Evolutionary conservation across 306 rosid species (phyloP), one percentile per base, ranked within the genome.

Genomic region (Boehmeria nivea): DNA sequence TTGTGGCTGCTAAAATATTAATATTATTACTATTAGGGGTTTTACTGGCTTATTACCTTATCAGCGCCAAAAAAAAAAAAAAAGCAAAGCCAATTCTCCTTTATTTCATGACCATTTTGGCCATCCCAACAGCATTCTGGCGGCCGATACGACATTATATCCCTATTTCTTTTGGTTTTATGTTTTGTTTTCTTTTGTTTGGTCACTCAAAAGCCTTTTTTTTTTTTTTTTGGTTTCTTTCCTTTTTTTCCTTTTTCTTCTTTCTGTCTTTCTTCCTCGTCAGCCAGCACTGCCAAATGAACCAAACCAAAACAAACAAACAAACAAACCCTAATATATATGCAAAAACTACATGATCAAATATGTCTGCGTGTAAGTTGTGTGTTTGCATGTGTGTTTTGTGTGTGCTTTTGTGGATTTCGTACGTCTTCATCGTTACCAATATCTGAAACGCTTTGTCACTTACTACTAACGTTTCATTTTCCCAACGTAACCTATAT

Each of bases 351-450:
- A 15, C 44, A 9, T 47, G 72, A 28, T 31, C 54, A 48, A 22
- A 14, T 48, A 8, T 45, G 26, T 66, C 39, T 66, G 42, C 56
- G 66, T 51, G 75, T n/a, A 14, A 43, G 8, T 14, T 58, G 66
- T 47, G 72, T 77, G 85, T 74, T 48, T 48, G 76, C 69, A 23
- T 70, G 83, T 70, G 73, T 39, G 21, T 39, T 60, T 63, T 60
- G 59, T 21, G 69, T 70, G 81, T 21, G 31, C 38, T 61, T 21
- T 16, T 23, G 43, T 47, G 69, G 22, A 51, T 44, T 44, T 8
- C 53, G 14, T 64, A 69, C 43, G 28, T 11, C 24, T 38, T 55
- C 20, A 0, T 13, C 42, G 16, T 6, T 25, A 15, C 9, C 19
- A 21, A 51, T 13, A 17, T 27, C 44, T 12, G 5, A 28, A 11